These are phyloP conservation scores for Wickerhamiella dianesei DNA, from an alignment of 805 yeast genomes.

Conservation along the genomic window DNA sequence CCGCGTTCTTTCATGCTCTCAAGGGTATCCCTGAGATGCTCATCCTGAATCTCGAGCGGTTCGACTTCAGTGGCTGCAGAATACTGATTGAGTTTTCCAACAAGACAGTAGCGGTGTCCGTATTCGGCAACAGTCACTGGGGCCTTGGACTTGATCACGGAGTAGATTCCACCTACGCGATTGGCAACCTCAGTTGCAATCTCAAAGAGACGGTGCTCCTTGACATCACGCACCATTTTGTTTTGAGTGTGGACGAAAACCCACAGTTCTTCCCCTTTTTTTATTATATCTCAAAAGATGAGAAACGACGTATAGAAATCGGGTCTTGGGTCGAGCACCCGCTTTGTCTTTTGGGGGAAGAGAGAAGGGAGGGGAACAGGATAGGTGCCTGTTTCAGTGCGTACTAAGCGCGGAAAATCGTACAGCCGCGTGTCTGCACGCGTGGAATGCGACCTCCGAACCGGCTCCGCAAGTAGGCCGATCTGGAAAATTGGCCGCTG, in stretches of 20 bases:
- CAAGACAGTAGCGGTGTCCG: constrained; percentile 66
- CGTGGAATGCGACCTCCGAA: neutral
- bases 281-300: too few relatives aligned
- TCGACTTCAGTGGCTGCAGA: constrained; percentile 68
- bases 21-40: constrained; percentile 44
- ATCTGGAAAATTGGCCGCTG: too few relatives aligned
- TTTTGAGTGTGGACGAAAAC: neutral
- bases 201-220: constrained; percentile 79
- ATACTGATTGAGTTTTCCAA: constrained; percentile 73
- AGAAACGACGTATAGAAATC: neutral
- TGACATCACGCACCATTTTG: constrained; percentile 66
- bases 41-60: constrained; percentile 39
- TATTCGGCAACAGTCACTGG: constrained; percentile 93
- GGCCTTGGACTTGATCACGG: constrained; percentile 91
- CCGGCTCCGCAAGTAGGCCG: too few relatives aligned
- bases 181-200: constrained; percentile 97
- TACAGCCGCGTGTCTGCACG: neutral
- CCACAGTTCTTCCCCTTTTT: too few relatives aligned
- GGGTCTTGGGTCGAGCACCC: neutral
- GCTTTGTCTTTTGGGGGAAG: neutral
- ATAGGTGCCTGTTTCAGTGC: neutral
- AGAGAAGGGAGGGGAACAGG: neutral
- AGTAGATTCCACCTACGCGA: constrained; percentile 94
- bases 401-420: neutral
- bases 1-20: constrained; percentile 76